Conservation (phyloP, 1,284 basidiomycete genomes). For the Mycena sp. region DNA sequence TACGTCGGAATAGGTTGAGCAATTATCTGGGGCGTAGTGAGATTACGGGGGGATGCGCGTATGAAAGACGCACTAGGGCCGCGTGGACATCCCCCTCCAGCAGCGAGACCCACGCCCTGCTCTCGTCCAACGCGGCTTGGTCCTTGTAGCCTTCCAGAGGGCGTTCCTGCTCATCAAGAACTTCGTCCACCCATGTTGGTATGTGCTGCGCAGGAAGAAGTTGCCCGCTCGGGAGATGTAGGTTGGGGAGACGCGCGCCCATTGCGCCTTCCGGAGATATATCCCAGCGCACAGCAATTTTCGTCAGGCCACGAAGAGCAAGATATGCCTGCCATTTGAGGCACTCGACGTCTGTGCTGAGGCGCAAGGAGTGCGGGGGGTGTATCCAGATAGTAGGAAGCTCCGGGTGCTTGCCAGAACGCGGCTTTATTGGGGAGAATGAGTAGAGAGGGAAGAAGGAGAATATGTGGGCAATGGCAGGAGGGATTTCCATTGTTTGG, state of each 20-base stretch:
- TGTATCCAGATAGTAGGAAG: conserved; percentile 73
- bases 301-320: conserved; percentile 67
- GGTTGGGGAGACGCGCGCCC: conserved; percentile 70
- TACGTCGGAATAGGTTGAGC: conserved; percentile 54
- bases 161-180: conserved; percentile 51
- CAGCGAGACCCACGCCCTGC: conserved; percentile 80
- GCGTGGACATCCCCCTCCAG: conserved; percentile 80
- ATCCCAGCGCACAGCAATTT: conserved; percentile 69
- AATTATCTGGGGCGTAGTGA: conserved; percentile 50
- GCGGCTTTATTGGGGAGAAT: conserved; percentile 50
- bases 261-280: conserved; percentile 72
- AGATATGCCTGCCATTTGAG: conserved; percentile 88
- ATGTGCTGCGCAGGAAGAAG: conserved; percentile 73
- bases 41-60: conserved; percentile 4
- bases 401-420: conserved; percentile 36
- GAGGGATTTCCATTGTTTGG: conserved; percentile 39
- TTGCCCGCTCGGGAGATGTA: conserved; percentile 63
- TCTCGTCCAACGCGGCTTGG: conserved; percentile 69
- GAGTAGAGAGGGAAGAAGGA: conserved; percentile 60
- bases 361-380: conserved; percentile 52
- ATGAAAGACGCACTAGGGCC: conserved; percentile 63
- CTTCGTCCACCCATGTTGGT: conserved; percentile 73
- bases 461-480: conserved; percentile 58
- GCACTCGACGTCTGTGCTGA: conserved; percentile 82
- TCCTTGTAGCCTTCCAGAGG: conserved; percentile 73